phyloP scores from a whole-genome alignment of 2,329 filamentous ascomycete species.

The Penicillium sp. region DNA sequence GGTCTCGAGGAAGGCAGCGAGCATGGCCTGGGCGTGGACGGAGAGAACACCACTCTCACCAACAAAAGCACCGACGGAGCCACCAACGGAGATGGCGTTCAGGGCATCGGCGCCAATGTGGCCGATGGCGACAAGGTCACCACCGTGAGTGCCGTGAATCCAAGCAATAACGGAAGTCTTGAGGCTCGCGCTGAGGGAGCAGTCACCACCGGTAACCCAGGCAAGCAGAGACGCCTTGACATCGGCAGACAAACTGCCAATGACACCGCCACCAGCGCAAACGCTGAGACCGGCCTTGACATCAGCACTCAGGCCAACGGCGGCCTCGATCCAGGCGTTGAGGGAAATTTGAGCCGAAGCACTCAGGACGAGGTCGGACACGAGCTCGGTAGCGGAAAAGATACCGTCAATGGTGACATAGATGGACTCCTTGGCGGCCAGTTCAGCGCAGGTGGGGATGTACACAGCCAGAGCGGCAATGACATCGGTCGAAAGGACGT shows the following conservation, averaged over 20 bases:
- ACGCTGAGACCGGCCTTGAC: conserved; percentile 33
- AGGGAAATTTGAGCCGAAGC: conserved; percentile 28
- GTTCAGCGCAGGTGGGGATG: conserved; percentile 30
- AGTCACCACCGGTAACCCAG: conserved; percentile 28
- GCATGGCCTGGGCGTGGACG: conserved; percentile 26
- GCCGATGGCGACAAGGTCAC: conserved; percentile 28
- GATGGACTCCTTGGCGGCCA: conserved; percentile 36
- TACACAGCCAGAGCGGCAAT: conserved; percentile 33
- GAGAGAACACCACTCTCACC: conserved; percentile 29
- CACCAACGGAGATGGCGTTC: conserved; percentile 32
- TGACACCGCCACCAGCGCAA: conserved; percentile 33
- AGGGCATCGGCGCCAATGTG: conserved; percentile 28
- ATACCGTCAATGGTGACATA: conserved; percentile 37
- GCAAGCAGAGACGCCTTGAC: conserved; percentile 30
- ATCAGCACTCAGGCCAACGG: conserved; percentile 24
- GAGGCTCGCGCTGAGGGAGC: conserved; percentile 27
- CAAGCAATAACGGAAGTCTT: conserved; percentile 31
- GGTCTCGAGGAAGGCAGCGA: conserved; percentile 34
- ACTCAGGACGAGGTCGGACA: conserved; percentile 30
- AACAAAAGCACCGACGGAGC: conserved; percentile 29
- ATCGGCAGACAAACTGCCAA: conserved; percentile 29
- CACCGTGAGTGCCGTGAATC: conserved; percentile 28
- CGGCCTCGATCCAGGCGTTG: conserved; percentile 25
- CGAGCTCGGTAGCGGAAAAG: conserved; percentile 25
- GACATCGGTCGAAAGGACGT: conserved; percentile 25